Evolutionary conservation across 2,329 filamentous ascomycete species (phyloP).

Genomic region (Sporothrix variecibatus): DNA sequence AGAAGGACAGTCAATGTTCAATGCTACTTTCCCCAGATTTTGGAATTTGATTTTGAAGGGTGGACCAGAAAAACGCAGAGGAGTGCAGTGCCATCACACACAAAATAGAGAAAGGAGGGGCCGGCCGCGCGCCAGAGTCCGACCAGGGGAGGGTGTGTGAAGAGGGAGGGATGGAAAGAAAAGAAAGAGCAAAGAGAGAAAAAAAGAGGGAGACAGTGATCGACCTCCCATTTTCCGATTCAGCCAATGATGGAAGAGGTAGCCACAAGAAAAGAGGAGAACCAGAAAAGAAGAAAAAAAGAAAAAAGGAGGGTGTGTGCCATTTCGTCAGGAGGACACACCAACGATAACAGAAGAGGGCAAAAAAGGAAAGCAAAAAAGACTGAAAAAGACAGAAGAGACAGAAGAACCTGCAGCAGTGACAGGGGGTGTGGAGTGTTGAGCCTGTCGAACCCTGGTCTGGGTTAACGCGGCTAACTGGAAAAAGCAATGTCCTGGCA

Average conservation of each 20-base stretch:
- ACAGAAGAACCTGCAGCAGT: neutral
- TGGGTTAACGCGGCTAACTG: constrained; percentile 26
- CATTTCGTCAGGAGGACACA: constrained; percentile 5
- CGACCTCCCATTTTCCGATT: neutral
- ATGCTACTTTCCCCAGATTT: constrained; percentile 28
- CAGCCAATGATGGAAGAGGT: neutral
- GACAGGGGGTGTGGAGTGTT: neutral
- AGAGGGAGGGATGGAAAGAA: neutral
- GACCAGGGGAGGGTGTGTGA: neutral
- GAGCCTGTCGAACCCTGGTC: neutral
- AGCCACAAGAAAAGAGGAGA: neutral
- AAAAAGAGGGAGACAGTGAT: neutral
- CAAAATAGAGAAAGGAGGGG: constrained; percentile 8
- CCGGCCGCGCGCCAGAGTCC: neutral
- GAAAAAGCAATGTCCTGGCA: constrained; percentile 18
- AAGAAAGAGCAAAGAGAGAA: neutral
- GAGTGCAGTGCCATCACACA: constrained; percentile 6
- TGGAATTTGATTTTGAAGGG: neutral
- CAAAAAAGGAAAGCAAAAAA: neutral
- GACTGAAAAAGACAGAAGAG: neutral
- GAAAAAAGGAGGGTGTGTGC: neutral
- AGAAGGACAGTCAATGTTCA: neutral
- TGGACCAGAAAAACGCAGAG: neutral
- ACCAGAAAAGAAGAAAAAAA: neutral
- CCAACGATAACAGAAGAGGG: neutral